phyloP scores from a whole-genome alignment of 2,329 filamentous ascomycete genomes.

The Aspergillus tamarii region DNA sequence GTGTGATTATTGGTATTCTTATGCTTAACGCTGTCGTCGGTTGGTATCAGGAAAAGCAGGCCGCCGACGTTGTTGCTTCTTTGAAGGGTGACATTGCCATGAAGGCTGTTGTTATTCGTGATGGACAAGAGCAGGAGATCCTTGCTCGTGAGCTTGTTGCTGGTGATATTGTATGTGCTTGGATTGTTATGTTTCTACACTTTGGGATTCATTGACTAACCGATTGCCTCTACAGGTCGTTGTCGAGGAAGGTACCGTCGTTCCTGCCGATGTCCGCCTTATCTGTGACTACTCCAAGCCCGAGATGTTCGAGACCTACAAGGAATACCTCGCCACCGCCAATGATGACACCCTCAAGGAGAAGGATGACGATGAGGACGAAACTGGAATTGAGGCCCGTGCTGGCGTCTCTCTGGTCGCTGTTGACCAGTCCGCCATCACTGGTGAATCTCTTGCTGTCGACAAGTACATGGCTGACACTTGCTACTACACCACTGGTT shows the following conservation, averaged over 20 bases:
- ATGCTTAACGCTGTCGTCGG: constrained; percentile 75
- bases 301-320: constrained; percentile 68
- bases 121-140: constrained; percentile 69
- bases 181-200: not conserved
- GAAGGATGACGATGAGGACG: constrained; percentile 60
- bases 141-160: constrained; percentile 73
- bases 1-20: constrained; percentile 76
- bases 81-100: constrained; percentile 80
- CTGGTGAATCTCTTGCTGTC: constrained; percentile 73
- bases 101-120: constrained; percentile 69
- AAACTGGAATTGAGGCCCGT: constrained; percentile 57
- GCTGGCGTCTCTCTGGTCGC: constrained; percentile 69
- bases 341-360: constrained; percentile 63
- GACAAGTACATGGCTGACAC: constrained; percentile 69
- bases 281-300: constrained; percentile 73
- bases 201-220: constrained; percentile 4
- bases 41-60: constrained; percentile 82
- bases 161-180: constrained; percentile 68
- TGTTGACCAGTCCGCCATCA: constrained; percentile 78
- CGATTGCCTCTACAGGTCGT: constrained; percentile 53
- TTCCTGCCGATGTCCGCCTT: constrained; percentile 70
- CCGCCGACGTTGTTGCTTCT: constrained; percentile 73
- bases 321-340: constrained; percentile 66
- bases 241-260: constrained; percentile 71
- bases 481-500: constrained; percentile 78